Percentiles rank a stretch among this genome's conserved stretches.
Evolutionary conservation across 495 filamentous ascomycete species (phyloP).

Genomic region (Xylaria acuta): DNA sequence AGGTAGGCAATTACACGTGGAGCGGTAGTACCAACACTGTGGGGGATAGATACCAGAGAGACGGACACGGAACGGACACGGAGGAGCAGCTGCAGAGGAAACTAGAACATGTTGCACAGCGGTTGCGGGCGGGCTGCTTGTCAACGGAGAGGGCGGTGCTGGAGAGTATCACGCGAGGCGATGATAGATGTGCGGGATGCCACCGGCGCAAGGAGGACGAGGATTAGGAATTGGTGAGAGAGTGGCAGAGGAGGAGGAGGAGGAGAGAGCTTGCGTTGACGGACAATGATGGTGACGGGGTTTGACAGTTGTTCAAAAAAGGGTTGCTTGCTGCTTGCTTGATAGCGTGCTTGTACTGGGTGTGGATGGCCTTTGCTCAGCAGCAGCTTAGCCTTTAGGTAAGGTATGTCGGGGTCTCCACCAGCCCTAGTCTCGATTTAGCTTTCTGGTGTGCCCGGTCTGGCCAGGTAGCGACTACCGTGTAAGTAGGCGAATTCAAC

Average conservation of each 20-base stretch:
- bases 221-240: neutral
- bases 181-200: neutral
- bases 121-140: slow-evolving; percentile 26
- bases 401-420: neutral
- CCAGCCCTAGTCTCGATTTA: slow-evolving; percentile 5
- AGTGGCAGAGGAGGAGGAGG: neutral
- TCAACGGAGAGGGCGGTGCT: neutral
- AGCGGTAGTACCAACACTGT: slow-evolving; percentile 40
- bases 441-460: neutral
- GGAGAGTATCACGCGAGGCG: neutral
- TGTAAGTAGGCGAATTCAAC: neutral
- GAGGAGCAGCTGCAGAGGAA: slow-evolving; percentile 26
- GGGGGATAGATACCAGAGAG: slow-evolving; percentile 30
- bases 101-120: slow-evolving; percentile 43
- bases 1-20: slow-evolving; percentile 38
- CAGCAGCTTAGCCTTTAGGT: neutral
- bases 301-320: slow-evolving; percentile 24
- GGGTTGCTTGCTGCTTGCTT: slow-evolving; percentile 16
- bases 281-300: slow-evolving; percentile 6
- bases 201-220: neutral
- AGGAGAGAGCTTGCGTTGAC: slow-evolving; percentile 14
- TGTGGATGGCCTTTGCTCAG: neutral
- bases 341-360: neutral
- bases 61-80: slow-evolving; percentile 30
- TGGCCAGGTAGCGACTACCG: neutral